Percentiles rank a stretch among this genome's conserved stretches.
These are phyloP conservation scores for Physaria fendleri DNA, from an alignment of 345 rosid species.

Conservation along the genomic window DNA sequence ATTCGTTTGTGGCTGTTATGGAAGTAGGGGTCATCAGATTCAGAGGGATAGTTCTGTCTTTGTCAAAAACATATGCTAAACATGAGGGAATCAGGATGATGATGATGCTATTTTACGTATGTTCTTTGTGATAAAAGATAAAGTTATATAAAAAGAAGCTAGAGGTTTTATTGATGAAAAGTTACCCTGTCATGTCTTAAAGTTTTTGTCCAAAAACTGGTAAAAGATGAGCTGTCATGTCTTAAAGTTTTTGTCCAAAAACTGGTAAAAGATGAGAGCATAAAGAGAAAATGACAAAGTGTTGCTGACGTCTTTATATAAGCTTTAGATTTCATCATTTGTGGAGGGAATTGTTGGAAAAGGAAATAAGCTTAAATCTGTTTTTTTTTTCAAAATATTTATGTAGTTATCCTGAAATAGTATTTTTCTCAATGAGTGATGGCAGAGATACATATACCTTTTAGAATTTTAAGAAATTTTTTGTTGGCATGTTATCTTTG, in stretches of 20 bases:
- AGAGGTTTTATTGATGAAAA: slow-evolving; percentile 25
- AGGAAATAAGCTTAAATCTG: slow-evolving; percentile 23
- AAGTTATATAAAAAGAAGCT: slow-evolving; percentile 19
- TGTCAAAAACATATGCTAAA: slow-evolving; percentile 20
- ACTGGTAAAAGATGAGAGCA: slow-evolving; percentile 17
- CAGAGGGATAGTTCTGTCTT: slow-evolving; percentile 5
- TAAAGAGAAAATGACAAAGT: slow-evolving; percentile 23
- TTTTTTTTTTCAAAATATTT: neutral
- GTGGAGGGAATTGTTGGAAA: too few relatives aligned
- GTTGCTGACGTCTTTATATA: slow-evolving; percentile 30
- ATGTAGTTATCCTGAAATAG: slow-evolving; percentile 20
- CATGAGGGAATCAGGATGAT: slow-evolving; percentile 16
- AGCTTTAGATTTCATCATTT: too few relatives aligned
- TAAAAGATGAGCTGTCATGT: slow-evolving; percentile 27
- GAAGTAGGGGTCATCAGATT: slow-evolving; percentile 1
- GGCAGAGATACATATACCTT: too few relatives aligned
- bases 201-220: slow-evolving; percentile 14
- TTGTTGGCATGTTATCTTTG: slow-evolving; percentile 7
- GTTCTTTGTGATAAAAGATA: slow-evolving; percentile 28
- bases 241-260: slow-evolving; percentile 24
- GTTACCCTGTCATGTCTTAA: slow-evolving; percentile 26
- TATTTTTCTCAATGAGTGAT: slow-evolving; percentile 11
- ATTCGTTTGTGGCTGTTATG: slow-evolving; percentile 21
- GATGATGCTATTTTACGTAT: slow-evolving; percentile 16
- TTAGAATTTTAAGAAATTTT: too few relatives aligned